Percentiles rank a stretch among this genome's conserved stretches.
Conservation (phyloP, 192 early-diverging fungal genomes). For the Backusella circina region DNA sequence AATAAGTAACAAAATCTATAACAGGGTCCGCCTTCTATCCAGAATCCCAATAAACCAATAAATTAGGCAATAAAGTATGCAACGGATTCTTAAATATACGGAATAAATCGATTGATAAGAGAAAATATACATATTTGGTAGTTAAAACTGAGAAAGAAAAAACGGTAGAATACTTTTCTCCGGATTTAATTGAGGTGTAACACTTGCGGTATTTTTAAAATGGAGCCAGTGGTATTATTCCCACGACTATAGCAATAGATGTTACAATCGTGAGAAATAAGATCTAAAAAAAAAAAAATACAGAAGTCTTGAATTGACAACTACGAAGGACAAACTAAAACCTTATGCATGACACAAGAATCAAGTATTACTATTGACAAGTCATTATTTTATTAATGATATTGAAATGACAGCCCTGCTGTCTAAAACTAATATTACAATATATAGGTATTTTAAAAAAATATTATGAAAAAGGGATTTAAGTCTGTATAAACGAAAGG, state of each 20-base stretch:
- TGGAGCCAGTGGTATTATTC: background rate
- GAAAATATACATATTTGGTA: background rate
- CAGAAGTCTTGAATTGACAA: background rate
- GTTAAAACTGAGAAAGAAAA: background rate
- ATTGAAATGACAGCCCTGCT: constrained; percentile 1
- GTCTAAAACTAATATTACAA: background rate
- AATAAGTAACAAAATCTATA: background rate
- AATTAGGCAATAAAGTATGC: background rate
- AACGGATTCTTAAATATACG: constrained; percentile 1
- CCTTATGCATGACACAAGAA: background rate
- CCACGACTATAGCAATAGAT: background rate
- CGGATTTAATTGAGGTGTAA: background rate
- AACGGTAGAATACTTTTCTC: background rate
- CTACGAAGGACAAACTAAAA: background rate
- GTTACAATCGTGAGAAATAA: background rate
- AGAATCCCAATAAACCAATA: background rate
- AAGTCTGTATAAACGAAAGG: background rate
- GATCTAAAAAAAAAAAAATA: background rate
- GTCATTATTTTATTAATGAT: constrained; percentile 1
- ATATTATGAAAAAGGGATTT: background rate
- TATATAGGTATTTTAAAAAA: background rate
- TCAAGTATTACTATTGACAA: background rate
- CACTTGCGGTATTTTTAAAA: background rate
- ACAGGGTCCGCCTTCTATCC: background rate
- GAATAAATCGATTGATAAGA: background rate